phyloP scores from a whole-genome alignment of 371 early-diverging fungal genomes.

The Apophysomyces trapeziformis region DNA sequence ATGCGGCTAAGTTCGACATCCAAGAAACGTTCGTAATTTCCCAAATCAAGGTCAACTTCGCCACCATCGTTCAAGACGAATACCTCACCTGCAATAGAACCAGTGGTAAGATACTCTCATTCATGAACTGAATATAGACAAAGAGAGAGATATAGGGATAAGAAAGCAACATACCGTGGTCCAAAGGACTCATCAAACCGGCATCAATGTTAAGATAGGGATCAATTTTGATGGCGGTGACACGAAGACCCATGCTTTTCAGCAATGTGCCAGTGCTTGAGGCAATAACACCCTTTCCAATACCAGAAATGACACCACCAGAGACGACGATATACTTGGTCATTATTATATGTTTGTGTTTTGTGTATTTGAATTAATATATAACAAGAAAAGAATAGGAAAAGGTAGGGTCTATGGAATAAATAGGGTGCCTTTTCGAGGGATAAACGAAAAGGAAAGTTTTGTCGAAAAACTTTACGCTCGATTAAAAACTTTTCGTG shows the following conservation, averaged over 20 bases:
- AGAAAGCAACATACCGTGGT: constrained; percentile 80
- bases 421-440: constrained; percentile 23
- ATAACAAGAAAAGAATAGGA: constrained; percentile 13
- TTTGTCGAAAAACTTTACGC: constrained; percentile 6
- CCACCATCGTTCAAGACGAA: constrained; percentile 99
- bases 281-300: constrained; percentile 99
- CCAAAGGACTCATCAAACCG: constrained; percentile 96
- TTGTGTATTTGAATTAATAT: constrained; percentile 8
- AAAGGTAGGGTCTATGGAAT: constrained; percentile 4
- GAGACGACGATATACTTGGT: constrained; percentile 97
- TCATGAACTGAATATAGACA: too few species aligned
- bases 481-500: neutral
- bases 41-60: constrained; percentile 99
- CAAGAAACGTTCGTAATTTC: constrained; percentile 99
- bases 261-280: constrained; percentile 97
- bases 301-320: constrained; percentile 99
- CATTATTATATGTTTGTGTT: constrained; percentile 29
- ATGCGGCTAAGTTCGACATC: constrained; percentile 92
- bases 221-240: constrained; percentile 99
- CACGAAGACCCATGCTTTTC: constrained; percentile 92
- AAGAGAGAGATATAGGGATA: neutral
- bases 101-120: neutral
- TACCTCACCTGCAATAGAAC: constrained; percentile 84
- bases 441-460: constrained; percentile 20
- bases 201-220: constrained; percentile 99